phyloP scores from a whole-genome alignment of 768 basidiomycete genomes.

The Amanita molliuscula region DNA sequence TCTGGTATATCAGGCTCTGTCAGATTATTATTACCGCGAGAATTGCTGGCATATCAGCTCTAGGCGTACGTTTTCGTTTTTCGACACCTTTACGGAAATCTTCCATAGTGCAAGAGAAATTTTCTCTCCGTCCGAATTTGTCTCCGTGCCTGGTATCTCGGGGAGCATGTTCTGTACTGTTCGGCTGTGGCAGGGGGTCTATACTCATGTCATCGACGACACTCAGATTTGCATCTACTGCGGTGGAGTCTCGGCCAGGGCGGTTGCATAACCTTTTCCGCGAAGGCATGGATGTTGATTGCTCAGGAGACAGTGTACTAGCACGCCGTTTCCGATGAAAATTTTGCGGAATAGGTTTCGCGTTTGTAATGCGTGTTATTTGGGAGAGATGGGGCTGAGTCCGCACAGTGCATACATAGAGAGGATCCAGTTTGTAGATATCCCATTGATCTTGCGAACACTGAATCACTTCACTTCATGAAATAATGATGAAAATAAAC shows the following conservation, averaged over 20 bases:
- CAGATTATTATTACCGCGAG: not conserved
- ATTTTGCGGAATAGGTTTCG: not conserved
- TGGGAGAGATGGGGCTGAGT: slow-evolving; percentile 25
- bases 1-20: slow-evolving; percentile 1
- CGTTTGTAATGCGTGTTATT: slow-evolving; percentile 19
- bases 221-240: slow-evolving; percentile 24
- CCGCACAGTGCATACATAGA: slow-evolving; percentile 56
- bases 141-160: too few relatives aligned
- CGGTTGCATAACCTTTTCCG: not conserved
- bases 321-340: not conserved
- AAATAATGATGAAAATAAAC: not conserved
- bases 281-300: not conserved
- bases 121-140: not conserved
- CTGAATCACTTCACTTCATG: slow-evolving; percentile 32
- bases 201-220: slow-evolving; percentile 45
- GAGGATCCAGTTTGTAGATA: slow-evolving; percentile 70
- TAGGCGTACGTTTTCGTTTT: slow-evolving; percentile 4
- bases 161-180: not conserved
- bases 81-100: not conserved
- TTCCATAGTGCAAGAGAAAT: not conserved
- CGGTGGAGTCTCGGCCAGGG: not conserved
- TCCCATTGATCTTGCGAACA: slow-evolving; percentile 79
- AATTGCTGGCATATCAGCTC: not conserved
- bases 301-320: slow-evolving; percentile 6
- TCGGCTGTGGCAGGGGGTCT: slow-evolving; percentile 20